Evolutionary conservation across 176 grass and related monocot genomes (phyloP).

Genomic region (Carex scoparia): DNA sequence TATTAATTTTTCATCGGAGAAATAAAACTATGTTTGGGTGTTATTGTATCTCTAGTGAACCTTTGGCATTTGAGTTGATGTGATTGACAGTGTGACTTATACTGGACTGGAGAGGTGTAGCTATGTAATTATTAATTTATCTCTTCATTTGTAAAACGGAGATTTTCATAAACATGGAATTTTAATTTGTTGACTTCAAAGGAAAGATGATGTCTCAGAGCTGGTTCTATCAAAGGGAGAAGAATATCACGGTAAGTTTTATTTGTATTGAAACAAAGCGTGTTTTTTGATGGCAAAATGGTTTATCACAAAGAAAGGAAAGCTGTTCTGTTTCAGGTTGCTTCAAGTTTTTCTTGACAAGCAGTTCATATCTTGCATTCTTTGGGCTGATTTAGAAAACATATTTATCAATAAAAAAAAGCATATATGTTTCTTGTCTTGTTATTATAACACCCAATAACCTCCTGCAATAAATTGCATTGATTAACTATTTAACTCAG

Average conservation of each 20-base stretch:
- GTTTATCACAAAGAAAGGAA: background rate
- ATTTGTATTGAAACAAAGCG: background rate
- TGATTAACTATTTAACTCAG: background rate
- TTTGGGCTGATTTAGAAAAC: too few relatives aligned
- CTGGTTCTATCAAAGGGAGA: background rate
- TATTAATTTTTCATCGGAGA: constrained; percentile 14
- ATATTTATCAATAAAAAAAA: too few relatives aligned
- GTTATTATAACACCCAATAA: too few relatives aligned
- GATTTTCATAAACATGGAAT: background rate
- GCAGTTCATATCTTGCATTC: background rate
- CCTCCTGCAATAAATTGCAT: background rate
- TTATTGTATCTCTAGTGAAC: constrained; percentile 18
- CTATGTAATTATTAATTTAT: constrained; percentile 31
- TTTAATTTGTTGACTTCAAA: background rate
- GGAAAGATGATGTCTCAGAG: background rate
- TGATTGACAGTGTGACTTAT: background rate
- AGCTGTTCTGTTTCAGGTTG: background rate
- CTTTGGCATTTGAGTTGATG: constrained; percentile 8
- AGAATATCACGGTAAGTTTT: background rate
- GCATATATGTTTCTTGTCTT: too few relatives aligned
- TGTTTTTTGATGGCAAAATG: background rate
- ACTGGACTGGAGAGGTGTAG: constrained; percentile 21
- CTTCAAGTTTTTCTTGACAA: background rate
- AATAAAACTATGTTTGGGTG: constrained; percentile 18
- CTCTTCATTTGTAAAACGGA: constrained; percentile 28